These are phyloP conservation scores for Scolecobasidium constrictum DNA, from an alignment of 2,329 filamentous ascomycete genomes.

Conservation along the genomic window DNA sequence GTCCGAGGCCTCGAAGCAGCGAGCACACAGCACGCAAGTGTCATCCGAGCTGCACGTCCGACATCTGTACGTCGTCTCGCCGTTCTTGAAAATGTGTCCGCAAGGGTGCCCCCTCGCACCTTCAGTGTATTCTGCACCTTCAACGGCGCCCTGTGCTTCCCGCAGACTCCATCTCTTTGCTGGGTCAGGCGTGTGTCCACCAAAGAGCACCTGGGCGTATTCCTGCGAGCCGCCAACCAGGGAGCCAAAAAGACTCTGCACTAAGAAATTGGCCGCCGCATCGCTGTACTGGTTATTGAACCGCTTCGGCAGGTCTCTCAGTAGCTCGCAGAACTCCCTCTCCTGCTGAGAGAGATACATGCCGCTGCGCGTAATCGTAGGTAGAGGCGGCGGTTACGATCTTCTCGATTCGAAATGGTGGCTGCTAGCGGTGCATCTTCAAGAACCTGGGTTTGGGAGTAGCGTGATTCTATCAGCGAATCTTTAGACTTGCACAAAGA, in stretches of 20 bases:
- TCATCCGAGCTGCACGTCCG: conserved; percentile 91
- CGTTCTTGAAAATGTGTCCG: conserved; percentile 91
- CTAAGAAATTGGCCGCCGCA: conserved; percentile 58
- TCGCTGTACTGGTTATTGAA: conserved; percentile 68
- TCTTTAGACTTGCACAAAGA: no score
- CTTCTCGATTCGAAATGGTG: no score
- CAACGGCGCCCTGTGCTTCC: conserved; percentile 81
- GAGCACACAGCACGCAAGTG: conserved; percentile 87
- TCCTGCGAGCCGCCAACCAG: conserved; percentile 66
- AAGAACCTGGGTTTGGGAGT: no score
- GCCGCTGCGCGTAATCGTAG: not conserved
- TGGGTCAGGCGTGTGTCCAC: conserved; percentile 49
- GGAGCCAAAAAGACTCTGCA: conserved; percentile 75
- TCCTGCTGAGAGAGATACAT: conserved; percentile 3
- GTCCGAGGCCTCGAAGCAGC: conserved; percentile 91
- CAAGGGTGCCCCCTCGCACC: conserved; percentile 86
- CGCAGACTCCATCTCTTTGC: conserved; percentile 61
- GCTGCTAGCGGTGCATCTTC: no score
- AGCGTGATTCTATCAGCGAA: no score
- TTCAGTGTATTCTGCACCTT: conserved; percentile 90
- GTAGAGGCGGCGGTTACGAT: no score
- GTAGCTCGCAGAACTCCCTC: conserved; percentile 10
- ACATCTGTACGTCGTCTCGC: conserved; percentile 89
- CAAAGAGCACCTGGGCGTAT: conserved; percentile 73
- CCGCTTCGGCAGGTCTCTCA: conserved; percentile 46